Base-by-base conservation (phyloP, 2,329 filamentous ascomycete species). In the Aspergillus fumigatiaffinis region DNA sequence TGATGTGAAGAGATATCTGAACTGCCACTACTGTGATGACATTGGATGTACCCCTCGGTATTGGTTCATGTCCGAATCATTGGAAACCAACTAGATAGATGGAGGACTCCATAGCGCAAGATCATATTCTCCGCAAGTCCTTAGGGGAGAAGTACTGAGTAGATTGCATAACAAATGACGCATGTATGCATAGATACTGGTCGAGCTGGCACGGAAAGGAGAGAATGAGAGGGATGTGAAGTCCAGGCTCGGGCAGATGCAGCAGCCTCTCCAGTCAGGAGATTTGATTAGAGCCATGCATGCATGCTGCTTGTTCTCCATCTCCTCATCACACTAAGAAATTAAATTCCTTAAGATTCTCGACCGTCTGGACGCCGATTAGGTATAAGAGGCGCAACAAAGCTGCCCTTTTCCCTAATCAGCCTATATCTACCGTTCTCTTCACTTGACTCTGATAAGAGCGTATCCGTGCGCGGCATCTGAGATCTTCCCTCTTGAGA, bases 141-240 rank as follows among this genome's bases (percentile, higher is more conserved):
- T 17, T 38, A 17, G 4, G 5, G 5, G 3, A 17, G 17, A 6
- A 17, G 32, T 17, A 17, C 32, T 17, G 14, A 38, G 32, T 38
- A 38, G 3, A 35, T 7, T 35, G 32, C 14, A 38, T 38, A 38
- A 38, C 14, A 17, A 14, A 38, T 38, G 5, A 25, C 14, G 42
- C 23, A 47, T 47, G 8, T 21, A 47, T 8, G 42, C 42, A 46
- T 32, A 14, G 29, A 32, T 29, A 29, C 2, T 12, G 12, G 12
- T 35, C 32, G 17, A 17, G 14, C 29, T 32, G 29, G 29, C 5
- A 32, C 12, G 12, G 6, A 38, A 38, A 38, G 6, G 32, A 25
- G 48, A 54, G 42, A 42, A 29, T 32, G 44, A 25, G 28, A 35
- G 25, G 29, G 49, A 52, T 55, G 41, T 47, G 54, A 55, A 51